These are phyloP conservation scores for Taiozyma sp. DNA, from an alignment of 1,139 yeast genomes.

Conservation along the genomic window DNA sequence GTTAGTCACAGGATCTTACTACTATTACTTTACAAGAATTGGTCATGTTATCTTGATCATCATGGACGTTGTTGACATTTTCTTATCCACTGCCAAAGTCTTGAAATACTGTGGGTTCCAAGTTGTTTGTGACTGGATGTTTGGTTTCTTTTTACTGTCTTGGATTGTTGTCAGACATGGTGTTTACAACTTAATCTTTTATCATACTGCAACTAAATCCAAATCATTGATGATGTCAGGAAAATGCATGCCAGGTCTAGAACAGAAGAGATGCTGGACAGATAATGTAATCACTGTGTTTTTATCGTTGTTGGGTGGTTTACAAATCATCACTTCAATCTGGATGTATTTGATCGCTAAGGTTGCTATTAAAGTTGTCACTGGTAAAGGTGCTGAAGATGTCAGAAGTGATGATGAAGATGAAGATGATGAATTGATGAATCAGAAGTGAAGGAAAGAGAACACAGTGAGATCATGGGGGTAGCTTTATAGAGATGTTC, in stretches of 20 bases:
- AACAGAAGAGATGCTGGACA: slow-evolving; percentile 54
- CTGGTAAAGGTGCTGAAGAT: slow-evolving; percentile 76
- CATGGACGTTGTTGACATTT: slow-evolving; percentile 82
- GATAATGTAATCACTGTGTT: slow-evolving; percentile 46
- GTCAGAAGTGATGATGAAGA: slow-evolving; percentile 80
- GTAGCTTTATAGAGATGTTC: neutral
- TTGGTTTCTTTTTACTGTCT: slow-evolving; percentile 56
- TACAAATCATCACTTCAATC: slow-evolving; percentile 61
- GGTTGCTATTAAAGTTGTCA: slow-evolving; percentile 65
- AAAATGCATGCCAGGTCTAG: slow-evolving; percentile 19
- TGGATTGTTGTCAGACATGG: slow-evolving; percentile 80
- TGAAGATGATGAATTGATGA: slow-evolving; percentile 19
- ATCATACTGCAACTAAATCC: slow-evolving; percentile 38
- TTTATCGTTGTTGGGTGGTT: slow-evolving; percentile 52
- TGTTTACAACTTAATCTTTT: slow-evolving; percentile 62
- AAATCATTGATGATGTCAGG: slow-evolving; percentile 19
- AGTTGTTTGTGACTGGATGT: slow-evolving; percentile 61
- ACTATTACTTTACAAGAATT: slow-evolving; percentile 65
- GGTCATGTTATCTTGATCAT: slow-evolving; percentile 76
- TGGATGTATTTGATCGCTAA: slow-evolving; percentile 76
- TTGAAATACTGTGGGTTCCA: slow-evolving; percentile 66
- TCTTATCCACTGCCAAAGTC: slow-evolving; percentile 70
- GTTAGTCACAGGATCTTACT: slow-evolving; percentile 69
- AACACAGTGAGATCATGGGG: neutral
- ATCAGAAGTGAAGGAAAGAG: neutral